Base-by-base conservation (phyloP, 108 stramenopile species). In the Stephanodiscus minutulus region DNA sequence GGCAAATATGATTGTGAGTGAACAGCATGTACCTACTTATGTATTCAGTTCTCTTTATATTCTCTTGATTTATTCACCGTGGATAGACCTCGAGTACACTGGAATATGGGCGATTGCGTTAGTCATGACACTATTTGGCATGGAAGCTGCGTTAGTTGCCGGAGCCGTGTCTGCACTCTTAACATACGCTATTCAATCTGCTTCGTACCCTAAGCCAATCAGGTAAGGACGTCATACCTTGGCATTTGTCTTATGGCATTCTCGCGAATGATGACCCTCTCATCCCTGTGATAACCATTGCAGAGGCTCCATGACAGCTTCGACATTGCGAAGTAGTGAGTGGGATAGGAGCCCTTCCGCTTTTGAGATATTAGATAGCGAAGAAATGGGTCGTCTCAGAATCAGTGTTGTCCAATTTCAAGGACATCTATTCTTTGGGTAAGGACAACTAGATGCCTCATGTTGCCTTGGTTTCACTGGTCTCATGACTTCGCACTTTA, bases 61-160 rank as follows among this genome's bases (percentile, higher is more conserved):
- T n/a, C n/a, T n/a, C n/a, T n/a, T n/a, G n/a, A n/a, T n/a, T n/a
- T n/a, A n/a, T n/a, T n/a, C n/a, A n/a, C n/a, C n/a, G n/a, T n/a
- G n/a, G n/a, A n/a, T n/a, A n/a, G 50, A 33, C 15, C 53, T 82
- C n/a, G 88, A 89, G 44, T 84, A 82, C 56, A 68, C 70, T 39
- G 86, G 87, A 0, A 90, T 96, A 49, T 87, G 83, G 86, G 61
- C 75, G 8, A 95, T 95, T 59, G 68, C 76, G 17, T 11, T 88
- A 29, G 82, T 88, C 66, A 95, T 95, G 93, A 85, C 83, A 5
- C 15, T 83, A 21, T 74, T 71, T 39, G 93, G 93, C 25, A 91
- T 95, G 90, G 77, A 70, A 25, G 79, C 83, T 6, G 93, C 89
- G 6, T 65, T 94, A 54, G 60, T 88, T 0, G 86, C 86, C n/a